A percentile compares a stretch with the other conserved stretches of the same genome.
Evolutionary conservation across 257 asterid species (phyloP).

Genomic region (Salvia hispanica): DNA sequence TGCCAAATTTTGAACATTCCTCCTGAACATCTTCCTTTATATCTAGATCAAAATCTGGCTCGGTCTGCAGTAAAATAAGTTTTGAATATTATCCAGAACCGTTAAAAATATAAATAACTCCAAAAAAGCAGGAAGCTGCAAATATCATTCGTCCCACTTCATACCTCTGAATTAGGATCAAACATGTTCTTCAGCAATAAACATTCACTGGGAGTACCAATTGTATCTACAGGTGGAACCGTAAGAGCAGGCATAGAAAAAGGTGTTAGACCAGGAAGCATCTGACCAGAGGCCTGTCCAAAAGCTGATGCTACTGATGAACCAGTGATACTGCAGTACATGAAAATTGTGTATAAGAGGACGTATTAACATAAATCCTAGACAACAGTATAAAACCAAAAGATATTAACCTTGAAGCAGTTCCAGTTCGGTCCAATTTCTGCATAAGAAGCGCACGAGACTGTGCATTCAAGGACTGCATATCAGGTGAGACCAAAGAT

Average conservation of each 20-base stretch:
- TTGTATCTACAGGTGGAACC: conserved; percentile 39
- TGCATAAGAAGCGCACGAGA: conserved; percentile 64
- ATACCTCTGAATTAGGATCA: conserved; percentile 64
- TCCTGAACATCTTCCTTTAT: conserved; percentile 70
- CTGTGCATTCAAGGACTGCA: conserved; percentile 70
- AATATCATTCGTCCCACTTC: conserved; percentile 23
- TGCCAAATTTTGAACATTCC: conserved; percentile 62
- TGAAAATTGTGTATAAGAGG: conserved; percentile 22
- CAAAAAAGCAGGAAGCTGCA: neutral
- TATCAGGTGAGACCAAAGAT: conserved; percentile 29
- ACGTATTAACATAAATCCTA: neutral
- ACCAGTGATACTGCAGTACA: conserved; percentile 47
- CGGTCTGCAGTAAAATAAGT: conserved; percentile 47
- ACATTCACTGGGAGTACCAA: conserved; percentile 76
- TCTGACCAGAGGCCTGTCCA: conserved; percentile 48
- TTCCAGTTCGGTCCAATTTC: conserved; percentile 62
- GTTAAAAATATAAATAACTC: neutral
- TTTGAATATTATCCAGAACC: conserved; percentile 7
- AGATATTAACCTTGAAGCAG: conserved; percentile 54
- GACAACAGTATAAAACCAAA: conserved; percentile 12
- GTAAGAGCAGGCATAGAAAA: conserved; percentile 44
- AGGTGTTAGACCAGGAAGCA: conserved; percentile 43
- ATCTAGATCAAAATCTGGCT: conserved; percentile 70
- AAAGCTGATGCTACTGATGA: conserved; percentile 39
- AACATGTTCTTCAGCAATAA: conserved; percentile 72